Percentiles rank a stretch among this genome's conserved stretches.
Evolutionary conservation across 768 basidiomycete genomes (phyloP).

Genomic region (Lactarius quietus): DNA sequence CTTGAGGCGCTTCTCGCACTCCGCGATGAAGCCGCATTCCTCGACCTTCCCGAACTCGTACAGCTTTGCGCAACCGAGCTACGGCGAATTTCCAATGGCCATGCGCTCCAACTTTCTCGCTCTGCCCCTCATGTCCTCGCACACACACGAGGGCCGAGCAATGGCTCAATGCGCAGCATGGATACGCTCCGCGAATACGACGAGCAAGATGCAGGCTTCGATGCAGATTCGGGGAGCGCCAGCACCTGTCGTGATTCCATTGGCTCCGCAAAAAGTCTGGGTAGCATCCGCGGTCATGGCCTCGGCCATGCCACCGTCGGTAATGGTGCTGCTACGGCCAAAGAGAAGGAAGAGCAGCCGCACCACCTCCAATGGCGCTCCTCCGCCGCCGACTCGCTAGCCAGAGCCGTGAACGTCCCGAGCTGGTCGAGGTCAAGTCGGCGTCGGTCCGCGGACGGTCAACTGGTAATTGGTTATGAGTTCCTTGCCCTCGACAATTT

Average conservation of each 20-base stretch:
- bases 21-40: slow-evolving; percentile 73
- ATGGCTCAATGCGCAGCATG: slow-evolving; percentile 55
- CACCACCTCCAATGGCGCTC: not conserved
- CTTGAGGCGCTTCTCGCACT: slow-evolving; percentile 66
- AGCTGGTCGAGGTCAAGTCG: slow-evolving; percentile 17
- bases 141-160: slow-evolving; percentile 46
- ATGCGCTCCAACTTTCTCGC: slow-evolving; percentile 22
- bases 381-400: slow-evolving; percentile 18
- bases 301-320: not conserved
- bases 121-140: slow-evolving; percentile 29
- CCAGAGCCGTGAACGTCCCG: slow-evolving; percentile 20
- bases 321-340: not conserved
- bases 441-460: slow-evolving; percentile 13
- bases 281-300: slow-evolving; percentile 12
- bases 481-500: not conserved
- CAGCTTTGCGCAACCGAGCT: slow-evolving; percentile 68
- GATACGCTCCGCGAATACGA: slow-evolving; percentile 56
- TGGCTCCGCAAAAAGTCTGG: slow-evolving; percentile 16
- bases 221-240: slow-evolving; percentile 10
- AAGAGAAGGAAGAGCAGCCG: slow-evolving; percentile 1
- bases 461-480: slow-evolving; percentile 18
- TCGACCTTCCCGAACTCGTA: slow-evolving; percentile 63
- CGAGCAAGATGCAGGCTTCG: slow-evolving; percentile 32
- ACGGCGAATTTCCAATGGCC: slow-evolving; percentile 38
- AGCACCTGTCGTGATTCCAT: slow-evolving; percentile 24